Percentiles rank a stretch among this genome's conserved stretches.
phyloP scores from a whole-genome alignment of 208 protist species.

The Sergeia podlipaevii region DNA sequence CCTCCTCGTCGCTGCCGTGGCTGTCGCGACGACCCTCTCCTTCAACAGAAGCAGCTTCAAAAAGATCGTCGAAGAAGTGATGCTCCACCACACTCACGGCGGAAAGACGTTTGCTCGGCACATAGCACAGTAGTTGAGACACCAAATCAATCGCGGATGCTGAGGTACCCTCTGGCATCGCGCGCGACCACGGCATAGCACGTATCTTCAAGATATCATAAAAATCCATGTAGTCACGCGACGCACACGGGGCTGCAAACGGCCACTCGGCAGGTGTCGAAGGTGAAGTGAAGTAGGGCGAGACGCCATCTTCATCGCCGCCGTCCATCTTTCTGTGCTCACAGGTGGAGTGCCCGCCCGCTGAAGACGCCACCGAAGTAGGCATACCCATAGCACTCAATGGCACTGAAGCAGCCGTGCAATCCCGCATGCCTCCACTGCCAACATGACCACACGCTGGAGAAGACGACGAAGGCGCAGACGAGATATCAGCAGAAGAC shows the following conservation, averaged over 20 bases:
- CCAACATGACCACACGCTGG: no score
- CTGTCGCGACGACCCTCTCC: slow-evolving; percentile 9
- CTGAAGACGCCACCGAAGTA: no score
- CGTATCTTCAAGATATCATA: slow-evolving; percentile 97
- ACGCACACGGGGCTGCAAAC: no score
- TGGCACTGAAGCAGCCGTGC: no score
- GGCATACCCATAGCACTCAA: no score
- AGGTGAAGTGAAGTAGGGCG: no score
- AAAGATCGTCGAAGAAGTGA: slow-evolving; percentile 95
- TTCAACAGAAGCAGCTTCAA: slow-evolving; percentile 29
- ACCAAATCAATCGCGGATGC: slow-evolving; percentile 96
- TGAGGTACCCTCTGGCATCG: slow-evolving; percentile 75
- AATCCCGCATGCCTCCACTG: no score
- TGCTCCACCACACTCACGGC: slow-evolving; percentile 97
- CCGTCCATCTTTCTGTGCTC: no score
- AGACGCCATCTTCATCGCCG: no score
- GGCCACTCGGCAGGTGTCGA: no score
- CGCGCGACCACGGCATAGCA: slow-evolving; percentile 92
- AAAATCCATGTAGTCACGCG: slow-evolving; percentile 32
- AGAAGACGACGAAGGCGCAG: not conserved
- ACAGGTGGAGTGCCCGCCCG: no score
- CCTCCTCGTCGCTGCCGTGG: not conserved
- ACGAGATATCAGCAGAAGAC: not conserved
- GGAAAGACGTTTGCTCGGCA: slow-evolving; percentile 94
- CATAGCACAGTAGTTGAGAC: slow-evolving; percentile 94